These are phyloP conservation scores for Breviolum minutum DNA, from an alignment of 73 alveolate genomes.

Conservation along the genomic window DNA sequence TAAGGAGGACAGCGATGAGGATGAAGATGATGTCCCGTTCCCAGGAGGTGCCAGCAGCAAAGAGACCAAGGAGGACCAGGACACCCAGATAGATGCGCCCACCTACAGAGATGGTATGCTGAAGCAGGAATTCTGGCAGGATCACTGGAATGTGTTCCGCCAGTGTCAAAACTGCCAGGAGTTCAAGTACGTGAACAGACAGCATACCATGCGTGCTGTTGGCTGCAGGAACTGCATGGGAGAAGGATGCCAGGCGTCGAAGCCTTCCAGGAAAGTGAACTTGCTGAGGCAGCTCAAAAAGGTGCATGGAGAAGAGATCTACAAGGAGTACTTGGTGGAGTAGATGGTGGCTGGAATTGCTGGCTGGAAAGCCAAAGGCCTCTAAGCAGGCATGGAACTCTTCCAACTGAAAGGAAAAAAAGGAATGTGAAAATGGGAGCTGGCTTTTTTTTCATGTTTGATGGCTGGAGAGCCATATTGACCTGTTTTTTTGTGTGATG, in stretches of 20 bases:
- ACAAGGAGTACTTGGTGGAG: background rate
- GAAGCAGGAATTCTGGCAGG: background rate
- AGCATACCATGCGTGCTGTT: too few species aligned
- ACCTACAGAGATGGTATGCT: background rate
- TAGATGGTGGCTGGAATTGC: background rate
- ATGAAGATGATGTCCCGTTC: background rate
- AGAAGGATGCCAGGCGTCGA: too few species aligned
- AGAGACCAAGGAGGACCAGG: background rate
- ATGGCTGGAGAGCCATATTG: conserved; percentile 51
- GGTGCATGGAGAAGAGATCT: background rate
- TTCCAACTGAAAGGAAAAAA: too few species aligned
- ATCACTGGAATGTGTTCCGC: background rate
- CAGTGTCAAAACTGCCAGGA: background rate
- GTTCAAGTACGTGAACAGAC: too few species aligned
- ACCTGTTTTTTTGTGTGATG: background rate
- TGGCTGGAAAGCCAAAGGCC: background rate
- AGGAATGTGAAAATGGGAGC: background rate
- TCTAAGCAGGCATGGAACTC: background rate
- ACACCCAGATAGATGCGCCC: too few species aligned
- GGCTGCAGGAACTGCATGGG: too few species aligned
- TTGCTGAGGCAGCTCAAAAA: too few species aligned
- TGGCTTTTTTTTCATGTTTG: too few species aligned
- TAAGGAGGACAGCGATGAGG: background rate
- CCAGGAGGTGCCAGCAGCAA: background rate
- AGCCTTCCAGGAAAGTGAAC: too few species aligned